phyloP scores from a whole-genome alignment of 768 basidiomycete species.

The Hygrocybe coccinea region DNA sequence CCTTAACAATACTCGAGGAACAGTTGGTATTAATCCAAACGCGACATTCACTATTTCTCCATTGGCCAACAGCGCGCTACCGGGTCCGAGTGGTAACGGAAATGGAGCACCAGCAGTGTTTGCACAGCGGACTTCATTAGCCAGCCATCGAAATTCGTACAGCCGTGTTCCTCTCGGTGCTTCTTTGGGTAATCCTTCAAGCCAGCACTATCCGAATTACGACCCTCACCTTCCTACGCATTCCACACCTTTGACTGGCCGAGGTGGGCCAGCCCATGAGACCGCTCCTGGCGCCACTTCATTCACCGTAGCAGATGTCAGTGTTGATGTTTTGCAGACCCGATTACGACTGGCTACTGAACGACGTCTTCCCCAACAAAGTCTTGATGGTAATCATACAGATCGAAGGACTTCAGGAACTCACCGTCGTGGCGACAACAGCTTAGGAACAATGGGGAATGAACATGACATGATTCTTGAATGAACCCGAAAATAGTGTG shows the following conservation, averaged over 20 bases:
- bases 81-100: too few relatives aligned
- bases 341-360: conserved; percentile 2
- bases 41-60: not conserved
- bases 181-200: not conserved
- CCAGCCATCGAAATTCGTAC: not conserved
- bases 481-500: not conserved
- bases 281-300: conserved; percentile 1
- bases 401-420: conserved; percentile 1
- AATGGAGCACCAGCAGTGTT: not conserved
- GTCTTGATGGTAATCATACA: not conserved
- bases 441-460: not conserved
- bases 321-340: conserved; percentile 2
- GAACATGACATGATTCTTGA: conserved; percentile 10
- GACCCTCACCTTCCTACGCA: not conserved
- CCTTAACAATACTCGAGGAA: not conserved
- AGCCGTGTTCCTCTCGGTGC: not conserved
- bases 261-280: not conserved
- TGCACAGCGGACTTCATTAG: not conserved
- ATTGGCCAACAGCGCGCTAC: too few relatives aligned
- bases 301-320: not conserved
- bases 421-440: not conserved
- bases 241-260: not conserved
- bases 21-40: not conserved
- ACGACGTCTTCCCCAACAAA: not conserved
- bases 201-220: not conserved